Percentiles rank a stretch among this genome's conserved stretches.
phyloP scores from a whole-genome alignment of 495 filamentous ascomycete genomes.

The Letharia lupina region DNA sequence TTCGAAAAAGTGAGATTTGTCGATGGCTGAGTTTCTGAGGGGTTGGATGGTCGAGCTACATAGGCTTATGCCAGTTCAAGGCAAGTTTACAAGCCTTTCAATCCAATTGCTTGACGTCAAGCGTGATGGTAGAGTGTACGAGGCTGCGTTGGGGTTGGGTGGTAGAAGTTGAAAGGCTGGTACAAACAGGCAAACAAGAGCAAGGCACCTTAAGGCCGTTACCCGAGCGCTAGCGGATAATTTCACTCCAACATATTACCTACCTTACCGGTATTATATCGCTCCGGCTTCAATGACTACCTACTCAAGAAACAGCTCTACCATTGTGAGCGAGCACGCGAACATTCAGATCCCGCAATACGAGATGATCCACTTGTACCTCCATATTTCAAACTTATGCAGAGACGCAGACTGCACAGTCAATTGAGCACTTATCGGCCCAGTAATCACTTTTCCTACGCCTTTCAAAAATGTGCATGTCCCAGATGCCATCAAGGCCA shows the following conservation, averaged over 20 bases:
- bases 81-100: not conserved
- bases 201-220: not conserved
- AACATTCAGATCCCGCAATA: slow-evolving; percentile 11
- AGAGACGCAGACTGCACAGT: slow-evolving; percentile 12
- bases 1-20: not conserved
- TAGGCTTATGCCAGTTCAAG: not conserved
- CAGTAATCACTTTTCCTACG: slow-evolving; percentile 42
- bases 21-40: not conserved
- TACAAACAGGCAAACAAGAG: not conserved
- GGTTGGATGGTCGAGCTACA: not conserved
- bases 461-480: slow-evolving; percentile 42
- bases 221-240: slow-evolving; percentile 2
- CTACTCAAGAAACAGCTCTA: not conserved
- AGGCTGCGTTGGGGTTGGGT: not conserved
- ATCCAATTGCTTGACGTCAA: not conserved
- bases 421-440: slow-evolving; percentile 41
- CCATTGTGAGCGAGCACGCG: not conserved
- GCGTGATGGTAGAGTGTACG: not conserved
- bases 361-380: slow-evolving; percentile 7
- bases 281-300: not conserved
- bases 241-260: not conserved
- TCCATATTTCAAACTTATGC: not conserved
- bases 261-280: not conserved
- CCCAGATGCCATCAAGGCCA: slow-evolving; percentile 41
- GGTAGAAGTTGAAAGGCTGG: not conserved